Evolutionary conservation across 345 rosid species (phyloP).

Genomic region (Sisymbrium irio): DNA sequence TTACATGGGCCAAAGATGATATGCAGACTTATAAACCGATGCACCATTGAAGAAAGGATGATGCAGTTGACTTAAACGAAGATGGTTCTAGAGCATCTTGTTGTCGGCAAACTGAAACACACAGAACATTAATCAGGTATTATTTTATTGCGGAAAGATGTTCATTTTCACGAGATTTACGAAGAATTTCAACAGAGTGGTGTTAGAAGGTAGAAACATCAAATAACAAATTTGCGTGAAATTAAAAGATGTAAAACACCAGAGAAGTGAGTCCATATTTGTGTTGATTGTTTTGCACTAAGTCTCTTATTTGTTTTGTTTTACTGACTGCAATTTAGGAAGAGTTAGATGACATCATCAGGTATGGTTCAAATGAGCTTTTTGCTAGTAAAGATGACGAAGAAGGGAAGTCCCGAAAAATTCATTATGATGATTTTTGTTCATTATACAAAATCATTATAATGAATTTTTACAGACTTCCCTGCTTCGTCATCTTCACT

Average conservation of each 20-base stretch:
- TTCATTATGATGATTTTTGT: too few relatives aligned
- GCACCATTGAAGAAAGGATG: slow-evolving; percentile 97
- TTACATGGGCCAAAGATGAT: background rate
- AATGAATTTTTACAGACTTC: slow-evolving; percentile 95
- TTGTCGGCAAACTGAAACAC: slow-evolving; percentile 96
- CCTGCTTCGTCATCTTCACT: slow-evolving; percentile 95
- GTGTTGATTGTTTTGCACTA: background rate
- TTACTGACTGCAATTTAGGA: slow-evolving; percentile 51
- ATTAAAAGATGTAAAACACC: background rate
- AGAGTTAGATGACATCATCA: slow-evolving; percentile 94
- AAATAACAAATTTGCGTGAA: slow-evolving; percentile 3
- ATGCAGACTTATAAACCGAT: slow-evolving; percentile 79
- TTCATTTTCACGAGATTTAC: slow-evolving; percentile 1
- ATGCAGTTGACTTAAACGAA: slow-evolving; percentile 99
- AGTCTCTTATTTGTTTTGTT: slow-evolving; percentile 17
- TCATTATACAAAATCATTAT: slow-evolving; percentile 92
- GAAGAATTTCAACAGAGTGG: background rate
- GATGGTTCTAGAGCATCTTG: slow-evolving; percentile 99
- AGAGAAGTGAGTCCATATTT: background rate
- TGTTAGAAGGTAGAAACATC: slow-evolving; percentile 4
- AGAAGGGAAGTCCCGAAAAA: slow-evolving; percentile 92
- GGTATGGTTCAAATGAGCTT: slow-evolving; percentile 97
- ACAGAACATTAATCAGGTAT: slow-evolving; percentile 95
- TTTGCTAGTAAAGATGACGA: slow-evolving; percentile 97
- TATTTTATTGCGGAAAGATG: slow-evolving; percentile 2